Evolutionary conservation across 306 rosid genomes (phyloP).

Genomic region (Ziziphus jujuba): DNA sequence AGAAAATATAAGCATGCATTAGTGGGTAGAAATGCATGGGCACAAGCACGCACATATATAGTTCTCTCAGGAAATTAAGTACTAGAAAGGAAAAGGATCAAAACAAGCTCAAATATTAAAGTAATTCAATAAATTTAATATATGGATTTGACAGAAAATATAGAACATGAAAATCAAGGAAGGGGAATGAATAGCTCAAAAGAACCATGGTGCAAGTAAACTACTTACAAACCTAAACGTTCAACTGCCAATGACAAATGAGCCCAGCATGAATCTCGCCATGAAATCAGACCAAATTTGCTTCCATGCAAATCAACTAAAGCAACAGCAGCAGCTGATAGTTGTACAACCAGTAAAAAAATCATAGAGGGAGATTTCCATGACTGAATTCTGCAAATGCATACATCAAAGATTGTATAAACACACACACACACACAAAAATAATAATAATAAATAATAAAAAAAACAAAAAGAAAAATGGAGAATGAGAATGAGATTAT

Average conservation of each 20-base stretch:
- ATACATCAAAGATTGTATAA: conserved; percentile 33
- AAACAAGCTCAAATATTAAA: conserved; percentile 7
- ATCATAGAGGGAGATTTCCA: conserved; percentile 74
- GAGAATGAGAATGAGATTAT: not conserved
- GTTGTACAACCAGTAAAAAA: conserved; percentile 72
- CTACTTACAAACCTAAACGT: conserved; percentile 72
- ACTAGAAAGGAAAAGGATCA: not conserved
- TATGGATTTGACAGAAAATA: not conserved
- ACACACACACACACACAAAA: no score
- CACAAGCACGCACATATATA: not conserved
- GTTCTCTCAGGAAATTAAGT: not conserved
- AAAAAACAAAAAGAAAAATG: no score
- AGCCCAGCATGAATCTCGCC: conserved; percentile 68
- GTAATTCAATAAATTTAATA: not conserved
- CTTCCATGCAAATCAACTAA: conserved; percentile 63
- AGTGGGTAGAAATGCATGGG: not conserved
- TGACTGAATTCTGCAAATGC: conserved; percentile 75
- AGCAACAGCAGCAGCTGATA: conserved; percentile 62
- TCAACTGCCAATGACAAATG: conserved; percentile 53
- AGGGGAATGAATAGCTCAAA: conserved; percentile 12
- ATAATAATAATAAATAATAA: no score
- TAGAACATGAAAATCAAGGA: not conserved
- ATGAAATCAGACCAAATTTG: conserved; percentile 48
- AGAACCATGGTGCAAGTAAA: conserved; percentile 26
- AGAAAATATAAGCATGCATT: not conserved